Base-by-base conservation (phyloP, 345 rosid genomes). In the Trapa bicornis region DNA sequence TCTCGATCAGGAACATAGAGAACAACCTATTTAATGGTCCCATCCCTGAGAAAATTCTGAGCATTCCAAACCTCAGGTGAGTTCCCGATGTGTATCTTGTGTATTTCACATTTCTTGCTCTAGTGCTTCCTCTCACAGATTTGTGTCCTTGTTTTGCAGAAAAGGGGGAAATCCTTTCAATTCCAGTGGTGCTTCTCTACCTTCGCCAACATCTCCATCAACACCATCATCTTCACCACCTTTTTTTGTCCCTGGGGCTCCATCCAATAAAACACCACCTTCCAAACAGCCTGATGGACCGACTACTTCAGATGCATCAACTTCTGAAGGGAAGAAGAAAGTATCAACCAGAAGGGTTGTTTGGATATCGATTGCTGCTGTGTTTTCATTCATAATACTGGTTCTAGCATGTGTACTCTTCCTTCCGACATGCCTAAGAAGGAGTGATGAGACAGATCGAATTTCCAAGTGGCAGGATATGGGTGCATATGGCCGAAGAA, bases 1-100 rank as follows among this genome's bases (percentile, higher is more conserved):
- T 35, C 67, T 58, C 12, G 6, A 58, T 33, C 88, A 95, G 99
- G 89, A 89, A 95, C 72, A 65, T 95, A 73, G 97, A 89, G 81
- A 87, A 95, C 69, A 95, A 95, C 75, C 86, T 77, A 68, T 95
- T 95, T 77, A 41, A 78, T 43, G 99, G 99, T 70, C 90, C 96
- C 39, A 89, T 95, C 77, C 99, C 99, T 42, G 86, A 80, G 6
- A 84, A 85, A 69, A 42, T 95, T 74, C 85, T 85, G 69, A 77
- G 71, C 74, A 85, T 95, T 69, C 93, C 97, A 47, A 77, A 64
- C 42, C 86, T 95, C 78, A 76, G 71, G 97, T 94, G 74, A 85
- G 84, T 43, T n/a, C 65, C 2, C 15, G 1, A 41, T 65, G 36
- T 43, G 16, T 41, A 16, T 42, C 37, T 42, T 12, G 9, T 14